A percentile compares a stretch with the other conserved stretches of the same genome.
These are phyloP conservation scores for Fraxinus quadrangulata DNA, from an alignment of 257 asterid species.

Conservation along the genomic window DNA sequence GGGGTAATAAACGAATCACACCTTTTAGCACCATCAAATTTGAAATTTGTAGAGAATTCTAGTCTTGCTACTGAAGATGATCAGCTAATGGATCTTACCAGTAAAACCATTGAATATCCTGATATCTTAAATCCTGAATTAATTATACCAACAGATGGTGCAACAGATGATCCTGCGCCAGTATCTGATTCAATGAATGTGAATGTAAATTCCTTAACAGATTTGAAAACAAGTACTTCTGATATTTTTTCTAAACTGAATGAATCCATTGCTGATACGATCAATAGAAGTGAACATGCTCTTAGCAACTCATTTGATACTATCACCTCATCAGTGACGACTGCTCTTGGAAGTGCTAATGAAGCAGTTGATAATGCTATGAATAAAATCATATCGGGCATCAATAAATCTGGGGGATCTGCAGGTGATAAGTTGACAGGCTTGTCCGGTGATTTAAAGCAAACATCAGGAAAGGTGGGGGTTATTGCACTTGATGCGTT, in stretches of 20 bases:
- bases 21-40: constrained; percentile 30
- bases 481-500: constrained; percentile 50
- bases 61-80: constrained; percentile 35
- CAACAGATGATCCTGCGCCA: constrained; percentile 37
- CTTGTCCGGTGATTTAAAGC: constrained; percentile 55
- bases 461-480: constrained; percentile 63
- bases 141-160: constrained; percentile 21
- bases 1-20: constrained; percentile 27
- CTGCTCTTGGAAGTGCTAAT: constrained; percentile 41
- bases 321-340: constrained; percentile 47
- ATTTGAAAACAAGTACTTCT: constrained; percentile 27
- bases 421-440: constrained; percentile 55
- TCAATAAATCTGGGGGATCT: constrained; percentile 60
- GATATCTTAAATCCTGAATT: constrained; percentile 31
- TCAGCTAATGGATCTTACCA: constrained; percentile 36
- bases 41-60: constrained; percentile 49
- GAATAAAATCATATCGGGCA: constrained; percentile 37
- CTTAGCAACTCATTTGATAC: constrained; percentile 51
- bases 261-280: constrained; percentile 34
- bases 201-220: constrained; percentile 47
- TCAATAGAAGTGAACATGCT: constrained; percentile 49
- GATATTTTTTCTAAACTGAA: constrained; percentile 38
- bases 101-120: constrained; percentile 28
- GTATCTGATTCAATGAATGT: constrained; percentile 37
- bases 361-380: constrained; percentile 51